These are phyloP conservation scores for Juncus effusus DNA, from an alignment of 176 grass and related monocot species.

Conservation along the genomic window DNA sequence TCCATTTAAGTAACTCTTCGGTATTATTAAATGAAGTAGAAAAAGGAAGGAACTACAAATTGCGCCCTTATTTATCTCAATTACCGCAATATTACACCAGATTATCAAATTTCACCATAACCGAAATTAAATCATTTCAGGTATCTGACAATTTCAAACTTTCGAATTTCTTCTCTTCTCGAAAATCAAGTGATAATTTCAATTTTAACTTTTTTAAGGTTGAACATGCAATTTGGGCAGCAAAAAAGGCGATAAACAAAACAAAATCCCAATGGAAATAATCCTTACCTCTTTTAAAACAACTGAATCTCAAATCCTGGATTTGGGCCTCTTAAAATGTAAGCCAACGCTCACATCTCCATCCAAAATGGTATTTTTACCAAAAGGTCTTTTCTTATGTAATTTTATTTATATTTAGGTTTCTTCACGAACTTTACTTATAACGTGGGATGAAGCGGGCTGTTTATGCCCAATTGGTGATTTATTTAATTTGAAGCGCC, in stretches of 20 bases:
- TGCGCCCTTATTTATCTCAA: slow-evolving; percentile 78
- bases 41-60: slow-evolving; percentile 60
- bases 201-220: slow-evolving; percentile 41
- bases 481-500: slow-evolving; percentile 95
- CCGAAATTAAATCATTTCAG: slow-evolving; percentile 76
- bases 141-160: slow-evolving; percentile 56
- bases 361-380: neutral
- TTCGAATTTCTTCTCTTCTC: slow-evolving; percentile 17
- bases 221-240: slow-evolving; percentile 77
- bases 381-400: slow-evolving; percentile 11
- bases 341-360: no score
- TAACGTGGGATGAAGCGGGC: slow-evolving; percentile 88
- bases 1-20: no score
- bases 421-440: slow-evolving; percentile 86
- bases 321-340: slow-evolving; percentile 86
- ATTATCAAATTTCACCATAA: slow-evolving; percentile 61
- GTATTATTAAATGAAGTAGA: slow-evolving; percentile 65
- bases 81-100: slow-evolving; percentile 66
- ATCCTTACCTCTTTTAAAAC: slow-evolving; percentile 44
- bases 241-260: slow-evolving; percentile 46
- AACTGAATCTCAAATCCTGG: slow-evolving; percentile 71
- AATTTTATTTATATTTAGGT: slow-evolving; percentile 45
- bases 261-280: slow-evolving; percentile 67
- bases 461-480: slow-evolving; percentile 90
- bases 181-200: slow-evolving; percentile 4